phyloP scores from a whole-genome alignment of 208 protist genomes.

The Trypanosoma theileri region DNA sequence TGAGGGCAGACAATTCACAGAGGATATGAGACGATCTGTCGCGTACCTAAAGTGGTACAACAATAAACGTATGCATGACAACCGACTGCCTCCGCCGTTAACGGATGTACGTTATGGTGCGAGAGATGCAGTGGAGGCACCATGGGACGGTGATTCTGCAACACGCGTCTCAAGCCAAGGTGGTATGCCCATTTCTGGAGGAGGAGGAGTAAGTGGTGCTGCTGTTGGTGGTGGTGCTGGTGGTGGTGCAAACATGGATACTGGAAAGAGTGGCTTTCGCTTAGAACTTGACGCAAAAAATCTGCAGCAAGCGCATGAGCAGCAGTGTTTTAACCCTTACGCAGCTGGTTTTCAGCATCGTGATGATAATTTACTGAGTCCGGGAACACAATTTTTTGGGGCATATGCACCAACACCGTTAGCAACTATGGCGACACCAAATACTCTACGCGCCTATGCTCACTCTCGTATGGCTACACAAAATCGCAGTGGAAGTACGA shows the following conservation, averaged over 20 bases:
- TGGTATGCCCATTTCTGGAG: not conserved
- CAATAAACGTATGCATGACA: constrained; percentile 66
- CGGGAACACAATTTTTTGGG: constrained; percentile 86
- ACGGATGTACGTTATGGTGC: constrained; percentile 38
- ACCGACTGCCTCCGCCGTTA: constrained; percentile 66
- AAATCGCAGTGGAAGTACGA: constrained; percentile 14
- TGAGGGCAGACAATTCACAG: constrained; percentile 66
- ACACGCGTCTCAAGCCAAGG: constrained; percentile 6
- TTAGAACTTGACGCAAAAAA: constrained; percentile 76
- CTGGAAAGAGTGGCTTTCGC: constrained; percentile 29
- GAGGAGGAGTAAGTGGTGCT: no score
- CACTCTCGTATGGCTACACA: constrained; percentile 55
- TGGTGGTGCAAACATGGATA: constrained; percentile 7
- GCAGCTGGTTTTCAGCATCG: constrained; percentile 41
- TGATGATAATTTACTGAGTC: constrained; percentile 69
- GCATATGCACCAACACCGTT: constrained; percentile 81
- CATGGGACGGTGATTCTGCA: constrained; percentile 47
- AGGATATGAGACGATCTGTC: constrained; percentile 79
- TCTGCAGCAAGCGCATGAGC: constrained; percentile 66
- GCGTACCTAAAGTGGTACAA: constrained; percentile 90
- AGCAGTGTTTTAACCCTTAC: constrained; percentile 80
- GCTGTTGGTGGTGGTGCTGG: constrained; percentile 16
- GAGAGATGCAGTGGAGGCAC: constrained; percentile 47
- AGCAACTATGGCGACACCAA: constrained; percentile 65
- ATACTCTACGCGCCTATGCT: constrained; percentile 76